Conservation (phyloP, 257 asterid genomes). For the Penstemon davidsonii region DNA sequence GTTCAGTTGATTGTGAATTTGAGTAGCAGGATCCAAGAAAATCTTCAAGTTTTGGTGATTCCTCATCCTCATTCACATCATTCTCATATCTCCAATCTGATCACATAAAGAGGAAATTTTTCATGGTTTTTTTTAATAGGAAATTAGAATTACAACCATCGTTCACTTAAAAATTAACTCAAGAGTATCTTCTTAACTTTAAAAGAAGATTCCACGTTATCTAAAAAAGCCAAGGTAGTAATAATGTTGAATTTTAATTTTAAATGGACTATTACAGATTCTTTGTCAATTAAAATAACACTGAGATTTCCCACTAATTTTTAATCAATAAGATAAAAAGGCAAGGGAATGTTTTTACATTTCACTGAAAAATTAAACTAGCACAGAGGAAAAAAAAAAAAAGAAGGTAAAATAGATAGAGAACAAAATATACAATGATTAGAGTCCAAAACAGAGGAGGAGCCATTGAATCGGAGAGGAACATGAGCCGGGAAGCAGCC, state of each 20-base stretch:
- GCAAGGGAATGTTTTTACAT: not conserved
- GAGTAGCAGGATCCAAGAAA: conserved; percentile 69
- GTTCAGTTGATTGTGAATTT: conserved; percentile 41
- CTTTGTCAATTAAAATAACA: no score
- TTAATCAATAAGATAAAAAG: no score
- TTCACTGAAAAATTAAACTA: not conserved
- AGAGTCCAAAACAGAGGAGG: conserved; percentile 35
- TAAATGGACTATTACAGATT: no score
- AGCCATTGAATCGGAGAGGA: conserved; percentile 38
- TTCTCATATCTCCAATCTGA: conserved; percentile 60
- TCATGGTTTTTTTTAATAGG: no score
- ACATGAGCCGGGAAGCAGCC: conserved; percentile 24
- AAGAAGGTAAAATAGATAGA: not conserved
- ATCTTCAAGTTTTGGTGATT: conserved; percentile 72
- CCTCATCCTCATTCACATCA: conserved; percentile 38
- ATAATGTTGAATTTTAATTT: no score
- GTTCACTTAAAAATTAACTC: not conserved
- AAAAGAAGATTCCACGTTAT: no score
- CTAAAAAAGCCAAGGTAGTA: no score
- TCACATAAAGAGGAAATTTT: not conserved
- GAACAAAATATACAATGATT: conserved; percentile 29
- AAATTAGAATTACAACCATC: no score
- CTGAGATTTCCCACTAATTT: not conserved
- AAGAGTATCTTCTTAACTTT: no score
- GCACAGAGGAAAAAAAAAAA: not conserved